Percentiles rank a stretch among this genome's conserved stretches.
Evolutionary conservation across 768 basidiomycete genomes (phyloP).

Genomic region (Galerina sulciceps): DNA sequence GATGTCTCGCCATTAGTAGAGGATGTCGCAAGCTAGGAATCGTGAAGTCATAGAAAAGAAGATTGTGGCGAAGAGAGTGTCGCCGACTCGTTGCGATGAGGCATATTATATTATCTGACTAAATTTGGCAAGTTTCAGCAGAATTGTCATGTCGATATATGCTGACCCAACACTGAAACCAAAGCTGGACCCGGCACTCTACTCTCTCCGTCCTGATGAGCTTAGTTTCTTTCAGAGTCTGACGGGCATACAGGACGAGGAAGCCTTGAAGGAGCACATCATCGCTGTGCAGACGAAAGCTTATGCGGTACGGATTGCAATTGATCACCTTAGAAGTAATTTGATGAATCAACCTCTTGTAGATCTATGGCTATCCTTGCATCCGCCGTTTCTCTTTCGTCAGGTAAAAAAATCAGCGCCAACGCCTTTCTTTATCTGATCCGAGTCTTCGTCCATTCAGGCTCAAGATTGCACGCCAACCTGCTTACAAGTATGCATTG

Average conservation of each 20-base stretch:
- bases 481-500: conserved; percentile 35
- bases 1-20: no score
- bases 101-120: no score
- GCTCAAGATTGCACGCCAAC: conserved; percentile 38
- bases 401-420: conserved; percentile 21
- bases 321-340: neutral
- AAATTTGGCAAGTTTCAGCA: no score
- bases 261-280: conserved; percentile 2
- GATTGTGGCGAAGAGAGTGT: no score
- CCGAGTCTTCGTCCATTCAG: conserved; percentile 8
- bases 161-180: neutral
- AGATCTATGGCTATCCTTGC: conserved; percentile 43
- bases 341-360: neutral
- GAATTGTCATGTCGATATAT: neutral
- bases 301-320: neutral
- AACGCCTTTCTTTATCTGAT: neutral
- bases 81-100: no score
- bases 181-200: neutral
- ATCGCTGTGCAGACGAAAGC: conserved; percentile 6
- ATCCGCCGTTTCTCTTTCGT: conserved; percentile 40
- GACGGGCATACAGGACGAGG: conserved; percentile 1
- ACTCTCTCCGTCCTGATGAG: neutral
- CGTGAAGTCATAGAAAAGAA: no score
- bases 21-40: no score
- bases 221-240: neutral